These are phyloP conservation scores for Pelagophyceae sp. DNA, from an alignment of 352 stramenopile genomes.

Conservation along the genomic window DNA sequence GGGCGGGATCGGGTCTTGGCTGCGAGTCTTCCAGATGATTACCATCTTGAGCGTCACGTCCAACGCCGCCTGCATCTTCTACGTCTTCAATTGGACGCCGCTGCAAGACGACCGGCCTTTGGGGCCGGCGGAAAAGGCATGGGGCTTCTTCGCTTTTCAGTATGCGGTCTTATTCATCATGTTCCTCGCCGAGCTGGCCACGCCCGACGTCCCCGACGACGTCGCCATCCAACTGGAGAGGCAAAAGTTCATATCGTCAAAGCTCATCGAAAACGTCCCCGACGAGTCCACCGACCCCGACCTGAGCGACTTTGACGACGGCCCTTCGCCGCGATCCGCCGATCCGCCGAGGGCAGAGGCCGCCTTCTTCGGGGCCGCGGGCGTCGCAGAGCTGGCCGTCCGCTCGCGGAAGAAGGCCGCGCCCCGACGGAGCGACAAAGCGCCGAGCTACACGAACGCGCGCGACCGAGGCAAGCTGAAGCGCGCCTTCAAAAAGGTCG, in stretches of 20 bases:
- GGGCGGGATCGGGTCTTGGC: constrained; percentile 43
- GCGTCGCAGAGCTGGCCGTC: too few species aligned
- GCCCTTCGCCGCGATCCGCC: too few species aligned
- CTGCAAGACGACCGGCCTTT: constrained; percentile 45
- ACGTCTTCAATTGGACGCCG: constrained; percentile 30
- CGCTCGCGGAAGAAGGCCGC: too few species aligned
- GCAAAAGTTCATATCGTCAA: neutral
- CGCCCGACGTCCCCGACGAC: constrained; percentile 58
- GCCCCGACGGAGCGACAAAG: too few species aligned
- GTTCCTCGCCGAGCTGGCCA: constrained; percentile 54
- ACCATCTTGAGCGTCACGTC: constrained; percentile 58
- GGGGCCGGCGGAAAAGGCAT: constrained; percentile 49
- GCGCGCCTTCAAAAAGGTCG: too few species aligned
- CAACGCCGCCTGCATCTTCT: constrained; percentile 53
- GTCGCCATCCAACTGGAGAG: constrained; percentile 54
- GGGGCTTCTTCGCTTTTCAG: constrained; percentile 22
- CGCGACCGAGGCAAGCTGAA: too few species aligned
- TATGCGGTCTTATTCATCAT: constrained; percentile 68
- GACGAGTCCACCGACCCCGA: too few species aligned
- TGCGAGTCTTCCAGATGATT: constrained; percentile 68
- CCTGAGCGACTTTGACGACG: too few species aligned
- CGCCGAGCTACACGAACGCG: too few species aligned
- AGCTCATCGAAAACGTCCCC: neutral
- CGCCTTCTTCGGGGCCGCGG: too few species aligned
- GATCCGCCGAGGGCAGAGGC: too few species aligned